A percentile compares a stretch with the other conserved stretches of the same genome.
These are phyloP conservation scores for Fomitopsis serialis DNA, from an alignment of 768 basidiomycete species.

Conservation along the genomic window DNA sequence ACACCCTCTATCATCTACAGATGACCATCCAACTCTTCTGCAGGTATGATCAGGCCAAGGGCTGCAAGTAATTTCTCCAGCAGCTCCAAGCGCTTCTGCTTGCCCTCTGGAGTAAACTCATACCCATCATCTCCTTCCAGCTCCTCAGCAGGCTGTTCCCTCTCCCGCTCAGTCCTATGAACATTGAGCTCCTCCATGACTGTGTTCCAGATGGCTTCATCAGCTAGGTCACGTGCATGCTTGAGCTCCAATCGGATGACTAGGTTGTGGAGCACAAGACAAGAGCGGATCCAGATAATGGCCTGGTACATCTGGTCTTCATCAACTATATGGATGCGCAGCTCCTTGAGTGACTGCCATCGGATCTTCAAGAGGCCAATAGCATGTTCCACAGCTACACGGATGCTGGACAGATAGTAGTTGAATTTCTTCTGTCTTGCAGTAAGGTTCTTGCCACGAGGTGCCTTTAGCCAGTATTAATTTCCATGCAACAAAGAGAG, in stretches of 20 bases:
- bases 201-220: not conserved
- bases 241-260: not conserved
- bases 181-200: not conserved
- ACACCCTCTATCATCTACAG: too few relatives aligned
- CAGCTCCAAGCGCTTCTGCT: too few relatives aligned
- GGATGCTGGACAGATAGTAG: not conserved
- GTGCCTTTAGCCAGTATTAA: too few relatives aligned
- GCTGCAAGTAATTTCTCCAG: too few relatives aligned
- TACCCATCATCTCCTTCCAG: too few relatives aligned
- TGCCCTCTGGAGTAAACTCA: too few relatives aligned
- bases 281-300: not conserved
- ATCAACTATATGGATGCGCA: not conserved
- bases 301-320: not conserved
- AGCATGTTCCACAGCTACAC: not conserved
- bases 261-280: not conserved
- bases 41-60: too few relatives aligned
- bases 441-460: not conserved
- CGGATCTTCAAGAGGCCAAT: not conserved
- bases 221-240: not conserved
- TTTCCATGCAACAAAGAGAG: too few relatives aligned
- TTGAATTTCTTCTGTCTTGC: not conserved
- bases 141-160: too few relatives aligned
- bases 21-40: too few relatives aligned
- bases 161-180: too few relatives aligned
- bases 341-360: not conserved